Conservation (phyloP, 108 stramenopile species). For the Conticribra guillardii region DNA sequence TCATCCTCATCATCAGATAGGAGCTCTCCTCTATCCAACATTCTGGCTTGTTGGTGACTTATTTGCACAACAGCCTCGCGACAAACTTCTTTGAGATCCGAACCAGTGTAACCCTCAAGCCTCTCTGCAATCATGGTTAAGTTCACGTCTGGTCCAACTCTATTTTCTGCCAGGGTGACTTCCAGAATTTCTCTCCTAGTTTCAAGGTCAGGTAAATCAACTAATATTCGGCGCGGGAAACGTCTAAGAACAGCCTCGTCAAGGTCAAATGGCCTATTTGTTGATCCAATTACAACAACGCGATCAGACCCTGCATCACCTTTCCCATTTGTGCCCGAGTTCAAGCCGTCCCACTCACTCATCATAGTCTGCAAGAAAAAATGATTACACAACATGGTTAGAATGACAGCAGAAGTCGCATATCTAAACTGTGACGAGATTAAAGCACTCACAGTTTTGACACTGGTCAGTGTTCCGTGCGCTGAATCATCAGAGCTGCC, state of each 20-base stretch:
- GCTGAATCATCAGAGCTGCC: conserved; percentile 94
- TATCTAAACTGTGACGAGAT: neutral
- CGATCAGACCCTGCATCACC: conserved; percentile 79
- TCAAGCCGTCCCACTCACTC: conserved; percentile 98
- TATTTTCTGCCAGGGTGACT: conserved; percentile 90
- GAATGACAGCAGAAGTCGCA: neutral
- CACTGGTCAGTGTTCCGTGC: conserved; percentile 96
- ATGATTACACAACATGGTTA: neutral
- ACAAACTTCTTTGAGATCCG: conserved; percentile 97
- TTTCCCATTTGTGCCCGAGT: conserved; percentile 89
- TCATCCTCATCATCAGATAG: conserved; percentile 44
- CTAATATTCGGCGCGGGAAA: conserved; percentile 95
- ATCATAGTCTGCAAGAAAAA: conserved; percentile 69
- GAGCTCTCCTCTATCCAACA: conserved; percentile 76
- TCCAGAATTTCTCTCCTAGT: conserved; percentile 91
- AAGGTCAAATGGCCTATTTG: conserved; percentile 96
- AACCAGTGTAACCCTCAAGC: conserved; percentile 96
- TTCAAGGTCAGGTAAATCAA: conserved; percentile 93
- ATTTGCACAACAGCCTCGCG: conserved; percentile 96
- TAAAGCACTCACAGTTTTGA: conserved; percentile 82
- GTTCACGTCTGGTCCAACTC: conserved; percentile 81
- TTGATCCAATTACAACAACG: conserved; percentile 96
- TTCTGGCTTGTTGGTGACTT: conserved; percentile 92
- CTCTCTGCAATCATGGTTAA: conserved; percentile 88
- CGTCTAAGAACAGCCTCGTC: conserved; percentile 97